Evolutionary conservation across 2,329 filamentous ascomycete species (phyloP).

Genomic region (Cordyceps javanica): DNA sequence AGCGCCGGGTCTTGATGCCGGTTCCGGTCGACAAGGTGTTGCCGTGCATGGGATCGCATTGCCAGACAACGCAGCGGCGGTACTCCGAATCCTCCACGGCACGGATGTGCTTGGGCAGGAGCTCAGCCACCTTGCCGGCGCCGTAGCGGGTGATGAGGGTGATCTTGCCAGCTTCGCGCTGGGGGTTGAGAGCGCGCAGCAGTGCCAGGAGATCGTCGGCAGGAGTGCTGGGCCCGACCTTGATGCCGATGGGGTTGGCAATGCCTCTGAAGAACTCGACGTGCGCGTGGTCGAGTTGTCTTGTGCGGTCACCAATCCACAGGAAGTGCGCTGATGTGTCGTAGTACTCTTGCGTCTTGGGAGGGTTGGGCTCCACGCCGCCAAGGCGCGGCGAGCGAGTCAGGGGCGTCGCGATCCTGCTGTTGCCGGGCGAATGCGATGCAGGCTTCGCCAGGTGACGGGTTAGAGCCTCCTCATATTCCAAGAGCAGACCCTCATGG

Average conservation of each 20-base stretch:
- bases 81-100: slow-evolving; percentile 77
- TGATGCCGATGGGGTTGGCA: slow-evolving; percentile 92
- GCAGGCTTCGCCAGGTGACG: slow-evolving; percentile 63
- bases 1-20: slow-evolving; percentile 88
- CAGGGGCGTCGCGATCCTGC: slow-evolving; percentile 22
- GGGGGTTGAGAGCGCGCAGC: slow-evolving; percentile 80
- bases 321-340: slow-evolving; percentile 95
- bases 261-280: slow-evolving; percentile 97
- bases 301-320: slow-evolving; percentile 95
- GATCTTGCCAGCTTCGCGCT: slow-evolving; percentile 79
- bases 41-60: slow-evolving; percentile 99
- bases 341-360: slow-evolving; percentile 62
- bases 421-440: slow-evolving; percentile 26
- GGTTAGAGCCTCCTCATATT: slow-evolving; percentile 88
- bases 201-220: slow-evolving; percentile 69
- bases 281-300: slow-evolving; percentile 87
- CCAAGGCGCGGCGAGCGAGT: slow-evolving; percentile 18
- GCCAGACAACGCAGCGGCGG: slow-evolving; percentile 71
- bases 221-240: slow-evolving; percentile 84
- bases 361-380: slow-evolving; percentile 14
- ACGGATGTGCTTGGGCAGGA: slow-evolving; percentile 80
- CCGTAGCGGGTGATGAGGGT: slow-evolving; percentile 96
- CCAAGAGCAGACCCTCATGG: slow-evolving; percentile 87
- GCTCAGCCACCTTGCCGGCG: slow-evolving; percentile 63
- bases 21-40: slow-evolving; percentile 62